Conservation (phyloP, 2,329 filamentous ascomycete species). For the Malbranchea zuffiana region DNA sequence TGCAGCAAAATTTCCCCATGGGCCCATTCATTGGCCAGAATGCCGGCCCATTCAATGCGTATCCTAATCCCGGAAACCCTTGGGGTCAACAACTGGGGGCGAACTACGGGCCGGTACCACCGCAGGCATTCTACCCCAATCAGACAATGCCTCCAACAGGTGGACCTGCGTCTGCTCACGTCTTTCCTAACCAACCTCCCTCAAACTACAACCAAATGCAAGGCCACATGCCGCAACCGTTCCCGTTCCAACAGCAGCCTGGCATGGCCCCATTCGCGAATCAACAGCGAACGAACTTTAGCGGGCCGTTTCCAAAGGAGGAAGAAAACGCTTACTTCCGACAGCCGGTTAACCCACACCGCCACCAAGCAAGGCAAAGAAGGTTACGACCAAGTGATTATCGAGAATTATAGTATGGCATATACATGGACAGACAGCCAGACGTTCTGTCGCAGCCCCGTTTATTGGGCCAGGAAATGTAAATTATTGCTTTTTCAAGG, state of each 20-base stretch:
- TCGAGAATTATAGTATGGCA: slow-evolving; percentile 67
- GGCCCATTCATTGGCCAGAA: slow-evolving; percentile 16
- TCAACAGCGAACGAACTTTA: slow-evolving; percentile 46
- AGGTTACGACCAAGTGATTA: slow-evolving; percentile 83
- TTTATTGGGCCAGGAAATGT: too few relatives aligned
- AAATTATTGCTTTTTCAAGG: too few relatives aligned
- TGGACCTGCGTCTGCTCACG: slow-evolving; percentile 25
- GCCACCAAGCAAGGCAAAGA: slow-evolving; percentile 71
- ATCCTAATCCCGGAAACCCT: slow-evolving; percentile 23
- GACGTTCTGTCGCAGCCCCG: too few relatives aligned
- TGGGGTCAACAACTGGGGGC: slow-evolving; percentile 39
- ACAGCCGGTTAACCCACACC: slow-evolving; percentile 88
- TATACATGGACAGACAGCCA: too few relatives aligned
- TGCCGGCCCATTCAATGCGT: slow-evolving; percentile 27
- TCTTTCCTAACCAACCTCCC: slow-evolving; percentile 22
- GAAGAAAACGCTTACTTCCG: slow-evolving; percentile 91
- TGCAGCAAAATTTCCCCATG: slow-evolving; percentile 21
- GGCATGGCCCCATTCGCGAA: slow-evolving; percentile 42
- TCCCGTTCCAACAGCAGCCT: slow-evolving; percentile 23
- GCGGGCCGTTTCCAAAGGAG: slow-evolving; percentile 47
- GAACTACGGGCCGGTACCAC: slow-evolving; percentile 24
- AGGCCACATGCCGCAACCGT: slow-evolving; percentile 22
- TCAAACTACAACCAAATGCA: slow-evolving; percentile 16
- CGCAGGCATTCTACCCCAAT: slow-evolving; percentile 4
- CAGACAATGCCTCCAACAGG: slow-evolving; percentile 23